Evolutionary conservation across 208 protist genomes (phyloP), one percentile per base, ranked within the genome.

Genomic region (Wallacemonas sp.): DNA sequence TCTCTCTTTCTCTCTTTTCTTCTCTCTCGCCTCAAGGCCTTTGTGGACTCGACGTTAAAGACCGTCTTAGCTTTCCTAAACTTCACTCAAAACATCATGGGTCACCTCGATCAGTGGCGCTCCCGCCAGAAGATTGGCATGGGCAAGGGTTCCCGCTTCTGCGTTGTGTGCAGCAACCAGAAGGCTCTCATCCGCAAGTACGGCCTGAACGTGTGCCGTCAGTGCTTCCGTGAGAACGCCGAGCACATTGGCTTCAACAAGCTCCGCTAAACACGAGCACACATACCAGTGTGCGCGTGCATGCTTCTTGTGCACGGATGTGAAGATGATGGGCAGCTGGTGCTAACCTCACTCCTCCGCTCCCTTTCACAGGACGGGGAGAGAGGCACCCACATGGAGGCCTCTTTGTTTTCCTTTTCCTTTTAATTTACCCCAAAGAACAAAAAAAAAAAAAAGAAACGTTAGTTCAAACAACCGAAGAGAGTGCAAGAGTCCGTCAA

Each of bases 181-280:
- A 94, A 96, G 81, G 92, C 91, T 41, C 68, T 98, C 63, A 98
- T 98, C 76, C 87, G 94, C 79, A 98, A 98, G 85, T 98, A 98
- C 76, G 94, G 92, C 69, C 86, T 98, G 55, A 95, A 95, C 81
- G 81, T 97, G 22, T 98, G 94, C 88, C 88, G 94, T 78, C 89
- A 97, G 86, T 98, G 94, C 87, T 98, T 98, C 87, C 88, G 89
- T 80, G 91, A 97, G 74, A 97, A 97, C 70, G 84, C 89, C 16
- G 76, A 94, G 72, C 68, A 93, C 81, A 92, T 97, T 67, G 91
- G 91, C 54, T 97, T 95, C 84, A 77, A 57, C 67, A 97, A 97
- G 87, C 88, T 96, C 28, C 86, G 86, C 57, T 96, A 93, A 92
- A 36, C 5, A 42, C n/a, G n/a, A n/a, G n/a, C n/a, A n/a, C n/a